Evolutionary conservation across 164 flowering plant genomes (phyloP).

Genomic region (Annona squamosa): DNA sequence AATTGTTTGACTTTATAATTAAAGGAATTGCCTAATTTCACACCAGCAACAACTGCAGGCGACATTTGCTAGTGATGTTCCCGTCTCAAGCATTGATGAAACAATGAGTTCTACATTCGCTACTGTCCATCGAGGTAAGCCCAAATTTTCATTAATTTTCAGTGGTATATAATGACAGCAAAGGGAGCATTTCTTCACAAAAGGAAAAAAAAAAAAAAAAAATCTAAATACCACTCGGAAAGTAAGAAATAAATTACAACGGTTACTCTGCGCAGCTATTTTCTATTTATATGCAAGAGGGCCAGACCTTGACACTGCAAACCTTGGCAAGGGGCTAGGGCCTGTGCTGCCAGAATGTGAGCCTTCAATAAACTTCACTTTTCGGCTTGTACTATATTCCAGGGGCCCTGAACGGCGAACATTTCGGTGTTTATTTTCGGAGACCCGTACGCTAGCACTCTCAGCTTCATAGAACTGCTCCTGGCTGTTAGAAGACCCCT

Average conservation of each 20-base stretch:
- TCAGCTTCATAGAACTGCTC: constrained; percentile 44
- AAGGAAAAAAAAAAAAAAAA: no score
- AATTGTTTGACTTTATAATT: no score
- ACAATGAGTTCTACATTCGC: neutral
- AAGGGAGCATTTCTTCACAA: neutral
- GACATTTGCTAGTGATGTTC: neutral
- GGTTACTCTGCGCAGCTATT: neutral
- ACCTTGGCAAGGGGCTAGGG: constrained; percentile 92
- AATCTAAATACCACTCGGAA: neutral
- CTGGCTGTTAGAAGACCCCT: constrained; percentile 44
- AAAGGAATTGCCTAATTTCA: no score
- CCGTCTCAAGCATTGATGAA: neutral
- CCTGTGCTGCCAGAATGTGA: constrained; percentile 73
- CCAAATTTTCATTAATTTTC: neutral
- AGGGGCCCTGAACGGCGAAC: constrained; percentile 84
- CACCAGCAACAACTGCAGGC: no score
- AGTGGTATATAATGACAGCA: no score
- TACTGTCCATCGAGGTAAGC: neutral
- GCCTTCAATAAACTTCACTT: constrained; percentile 58
- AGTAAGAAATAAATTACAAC: neutral
- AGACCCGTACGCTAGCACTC: constrained; percentile 29
- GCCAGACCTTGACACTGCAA: constrained; percentile 94
- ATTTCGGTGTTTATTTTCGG: constrained; percentile 41
- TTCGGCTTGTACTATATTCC: constrained; percentile 71
- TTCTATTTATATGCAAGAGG: constrained; percentile 72